Percentiles rank a stretch among this genome's conserved stretches.
Conservation (phyloP, 2,329 filamentous ascomycete genomes). For the Coniella vitis region DNA sequence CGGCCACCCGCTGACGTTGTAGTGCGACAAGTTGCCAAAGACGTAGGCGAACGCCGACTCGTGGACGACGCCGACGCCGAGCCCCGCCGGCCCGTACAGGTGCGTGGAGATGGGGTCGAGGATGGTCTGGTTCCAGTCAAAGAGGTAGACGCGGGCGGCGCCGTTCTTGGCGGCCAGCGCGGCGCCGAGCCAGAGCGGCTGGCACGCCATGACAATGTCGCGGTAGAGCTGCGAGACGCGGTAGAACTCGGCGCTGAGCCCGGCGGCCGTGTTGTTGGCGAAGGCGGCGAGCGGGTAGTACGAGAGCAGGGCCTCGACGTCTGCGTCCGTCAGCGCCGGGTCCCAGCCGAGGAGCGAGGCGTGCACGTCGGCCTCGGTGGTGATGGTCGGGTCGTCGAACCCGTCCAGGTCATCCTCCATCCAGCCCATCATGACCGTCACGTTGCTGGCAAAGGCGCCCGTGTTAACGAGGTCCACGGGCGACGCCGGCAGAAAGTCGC, state of each 20-base stretch:
- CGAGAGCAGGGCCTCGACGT: constrained; percentile 34
- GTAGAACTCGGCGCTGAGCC: constrained; percentile 41
- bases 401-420: constrained; percentile 36
- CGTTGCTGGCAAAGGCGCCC: constrained; percentile 33
- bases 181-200: constrained; percentile 35
- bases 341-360: constrained; percentile 34
- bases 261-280: constrained; percentile 26
- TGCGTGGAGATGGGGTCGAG: constrained; percentile 34
- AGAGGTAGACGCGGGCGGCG: constrained; percentile 38
- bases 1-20: constrained; percentile 29
- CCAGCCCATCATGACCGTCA: constrained; percentile 37
- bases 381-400: constrained; percentile 34
- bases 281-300: constrained; percentile 47
- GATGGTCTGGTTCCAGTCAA: constrained; percentile 49
- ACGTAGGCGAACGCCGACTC: constrained; percentile 48
- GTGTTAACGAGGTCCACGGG: constrained; percentile 33
- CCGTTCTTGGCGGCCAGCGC: constrained; percentile 27
- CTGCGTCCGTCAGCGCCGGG: constrained; percentile 26
- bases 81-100: constrained; percentile 22
- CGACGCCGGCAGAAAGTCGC: constrained; percentile 40
- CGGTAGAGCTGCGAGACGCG: constrained; percentile 41
- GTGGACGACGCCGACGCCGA: constrained; percentile 40
- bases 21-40: constrained; percentile 39
- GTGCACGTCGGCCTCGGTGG: constrained; percentile 31
- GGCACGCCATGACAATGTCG: constrained; percentile 45